These are phyloP conservation scores for Emmonsiellopsis sp. DNA, from an alignment of 2,329 filamentous ascomycete species.

Conservation along the genomic window DNA sequence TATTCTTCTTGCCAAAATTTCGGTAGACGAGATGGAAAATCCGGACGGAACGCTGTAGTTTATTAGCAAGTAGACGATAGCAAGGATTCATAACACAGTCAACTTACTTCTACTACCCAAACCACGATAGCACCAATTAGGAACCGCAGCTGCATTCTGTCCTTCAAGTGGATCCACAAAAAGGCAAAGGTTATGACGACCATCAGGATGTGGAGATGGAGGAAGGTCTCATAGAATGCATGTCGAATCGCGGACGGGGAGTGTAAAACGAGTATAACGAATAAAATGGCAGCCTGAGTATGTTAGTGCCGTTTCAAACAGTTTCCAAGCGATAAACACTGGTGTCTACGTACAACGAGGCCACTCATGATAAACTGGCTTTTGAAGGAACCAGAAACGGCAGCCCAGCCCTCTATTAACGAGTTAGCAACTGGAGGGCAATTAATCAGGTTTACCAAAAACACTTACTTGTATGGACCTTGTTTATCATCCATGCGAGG, in stretches of 20 bases:
- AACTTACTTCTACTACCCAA: constrained; percentile 58
- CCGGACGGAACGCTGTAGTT: constrained; percentile 44
- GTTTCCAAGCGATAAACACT: background rate
- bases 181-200: constrained; percentile 58
- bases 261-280: constrained; percentile 58
- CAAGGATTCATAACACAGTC: background rate
- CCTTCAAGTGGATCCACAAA: constrained; percentile 69
- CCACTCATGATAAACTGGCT: constrained; percentile 26
- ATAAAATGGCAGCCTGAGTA: constrained; percentile 38
- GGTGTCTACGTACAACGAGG: constrained; percentile 30
- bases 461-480: constrained; percentile 37
- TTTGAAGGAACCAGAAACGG: constrained; percentile 21
- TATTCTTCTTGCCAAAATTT: constrained; percentile 49
- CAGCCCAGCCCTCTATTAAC: constrained; percentile 26
- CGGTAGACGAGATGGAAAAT: constrained; percentile 54
- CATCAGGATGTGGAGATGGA: constrained; percentile 73
- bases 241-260: constrained; percentile 75
- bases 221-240: constrained; percentile 94
- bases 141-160: constrained; percentile 62
- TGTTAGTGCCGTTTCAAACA: constrained; percentile 23
- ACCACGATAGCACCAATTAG: constrained; percentile 64
- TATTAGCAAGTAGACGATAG: constrained; percentile 8
- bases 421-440: background rate
- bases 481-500: constrained; percentile 63
- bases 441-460: background rate